These are phyloP conservation scores for Arachnopeziza araneosa DNA, from an alignment of 2,329 filamentous ascomycete genomes.

Conservation along the genomic window DNA sequence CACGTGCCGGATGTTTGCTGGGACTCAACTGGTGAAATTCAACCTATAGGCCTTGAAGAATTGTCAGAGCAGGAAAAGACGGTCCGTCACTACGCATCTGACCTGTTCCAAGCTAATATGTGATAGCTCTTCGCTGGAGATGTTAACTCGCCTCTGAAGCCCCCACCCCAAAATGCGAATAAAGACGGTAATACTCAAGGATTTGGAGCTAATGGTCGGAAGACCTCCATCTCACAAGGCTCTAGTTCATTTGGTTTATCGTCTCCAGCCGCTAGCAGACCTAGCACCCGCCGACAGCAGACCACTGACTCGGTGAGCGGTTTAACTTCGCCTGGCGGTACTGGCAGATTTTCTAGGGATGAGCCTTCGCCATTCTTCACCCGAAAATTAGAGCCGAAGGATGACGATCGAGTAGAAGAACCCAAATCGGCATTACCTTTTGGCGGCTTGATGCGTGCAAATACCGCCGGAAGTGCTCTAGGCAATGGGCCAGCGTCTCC, in stretches of 20 bases:
- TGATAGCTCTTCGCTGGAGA: slow-evolving; percentile 71
- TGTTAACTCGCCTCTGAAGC: slow-evolving; percentile 91
- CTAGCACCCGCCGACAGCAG: slow-evolving; percentile 75
- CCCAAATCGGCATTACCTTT: slow-evolving; percentile 36
- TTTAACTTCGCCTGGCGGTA: slow-evolving; percentile 55
- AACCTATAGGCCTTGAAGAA: slow-evolving; percentile 67
- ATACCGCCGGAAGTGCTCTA: slow-evolving; percentile 42
- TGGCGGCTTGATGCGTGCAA: slow-evolving; percentile 47
- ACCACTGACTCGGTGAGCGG: slow-evolving; percentile 61
- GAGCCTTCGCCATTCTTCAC: slow-evolving; percentile 55
- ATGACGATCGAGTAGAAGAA: slow-evolving; percentile 49
- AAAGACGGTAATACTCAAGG: slow-evolving; percentile 53
- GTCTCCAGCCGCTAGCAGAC: slow-evolving; percentile 68
- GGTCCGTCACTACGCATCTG: slow-evolving; percentile 34
- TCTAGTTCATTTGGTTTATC: slow-evolving; percentile 61
- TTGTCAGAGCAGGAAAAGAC: slow-evolving; percentile 60
- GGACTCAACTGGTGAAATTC: slow-evolving; percentile 65
- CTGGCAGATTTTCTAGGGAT: slow-evolving; percentile 55
- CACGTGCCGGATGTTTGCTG: slow-evolving; percentile 90
- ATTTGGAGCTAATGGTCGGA: slow-evolving; percentile 62
- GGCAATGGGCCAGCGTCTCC: slow-evolving; percentile 41
- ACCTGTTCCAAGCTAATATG: slow-evolving; percentile 16
- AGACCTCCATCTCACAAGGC: slow-evolving; percentile 70
- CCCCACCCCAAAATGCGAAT: slow-evolving; percentile 60
- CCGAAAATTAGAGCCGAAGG: slow-evolving; percentile 51